These are phyloP conservation scores for Phytophthora europaea DNA, from an alignment of 352 stramenopile genomes.

Conservation along the genomic window DNA sequence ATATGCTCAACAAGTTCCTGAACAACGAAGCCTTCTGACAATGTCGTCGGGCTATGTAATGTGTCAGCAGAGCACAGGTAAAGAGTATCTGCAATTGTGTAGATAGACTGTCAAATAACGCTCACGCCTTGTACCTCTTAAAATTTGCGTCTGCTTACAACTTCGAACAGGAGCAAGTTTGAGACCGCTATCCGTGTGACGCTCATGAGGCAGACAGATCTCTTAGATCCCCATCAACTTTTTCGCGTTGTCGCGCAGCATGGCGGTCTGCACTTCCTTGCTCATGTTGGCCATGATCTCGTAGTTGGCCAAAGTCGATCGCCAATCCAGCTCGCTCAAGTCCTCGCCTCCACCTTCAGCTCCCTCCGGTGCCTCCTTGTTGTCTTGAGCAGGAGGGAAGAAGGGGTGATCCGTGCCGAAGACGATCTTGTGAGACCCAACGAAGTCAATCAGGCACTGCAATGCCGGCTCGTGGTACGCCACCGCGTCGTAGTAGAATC, in stretches of 20 bases:
- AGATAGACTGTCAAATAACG: slow-evolving; percentile 31
- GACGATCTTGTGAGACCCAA: slow-evolving; percentile 61
- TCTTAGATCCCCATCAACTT: slow-evolving; percentile 37
- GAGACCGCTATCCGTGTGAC: neutral
- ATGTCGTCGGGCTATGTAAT: neutral
- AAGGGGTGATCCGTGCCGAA: slow-evolving; percentile 79
- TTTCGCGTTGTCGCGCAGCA: slow-evolving; percentile 53
- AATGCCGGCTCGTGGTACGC: slow-evolving; percentile 64
- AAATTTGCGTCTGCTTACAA: neutral
- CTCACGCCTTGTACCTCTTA: slow-evolving; percentile 33
- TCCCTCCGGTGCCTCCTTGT: slow-evolving; percentile 9
- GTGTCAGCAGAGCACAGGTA: neutral
- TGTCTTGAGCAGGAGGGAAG: slow-evolving; percentile 51
- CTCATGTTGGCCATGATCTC: slow-evolving; percentile 58
- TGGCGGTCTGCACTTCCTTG: slow-evolving; percentile 43
- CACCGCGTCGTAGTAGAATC: slow-evolving; percentile 74
- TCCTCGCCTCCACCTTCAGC: slow-evolving; percentile 1
- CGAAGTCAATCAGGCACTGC: slow-evolving; percentile 66
- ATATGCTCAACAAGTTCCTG: slow-evolving; percentile 78
- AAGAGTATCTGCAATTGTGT: slow-evolving; percentile 6
- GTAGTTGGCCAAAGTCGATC: slow-evolving; percentile 58
- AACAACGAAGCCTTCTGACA: slow-evolving; percentile 32
- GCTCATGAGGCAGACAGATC: too few species aligned
- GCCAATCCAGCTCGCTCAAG: slow-evolving; percentile 45
- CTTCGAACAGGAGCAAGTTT: neutral